Conservation (phyloP, 176 grass and related monocot genomes). For the Eragrostis nindensis region DNA sequence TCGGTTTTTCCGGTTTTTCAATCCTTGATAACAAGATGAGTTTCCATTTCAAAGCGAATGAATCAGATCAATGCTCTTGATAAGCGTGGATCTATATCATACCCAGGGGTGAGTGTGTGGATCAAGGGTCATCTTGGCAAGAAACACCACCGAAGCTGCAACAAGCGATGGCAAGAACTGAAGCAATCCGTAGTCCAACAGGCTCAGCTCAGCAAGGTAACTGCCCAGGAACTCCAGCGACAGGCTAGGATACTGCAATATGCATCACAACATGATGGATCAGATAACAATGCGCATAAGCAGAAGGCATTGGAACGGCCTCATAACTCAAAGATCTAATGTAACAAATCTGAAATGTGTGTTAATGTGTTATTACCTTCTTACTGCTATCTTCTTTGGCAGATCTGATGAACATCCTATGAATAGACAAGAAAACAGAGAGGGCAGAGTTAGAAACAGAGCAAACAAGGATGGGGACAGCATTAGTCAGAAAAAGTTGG, state of each 20-base stretch:
- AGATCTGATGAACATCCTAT: constrained; percentile 72
- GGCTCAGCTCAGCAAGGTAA: constrained; percentile 82
- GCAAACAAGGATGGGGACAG: not conserved
- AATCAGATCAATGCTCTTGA: not conserved
- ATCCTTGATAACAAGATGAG: constrained; percentile 41
- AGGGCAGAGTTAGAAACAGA: constrained; percentile 10
- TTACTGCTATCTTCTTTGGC: constrained; percentile 54
- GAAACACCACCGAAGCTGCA: constrained; percentile 76
- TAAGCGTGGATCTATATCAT: constrained; percentile 20
- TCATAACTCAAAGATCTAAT: not conserved
- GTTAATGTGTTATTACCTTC: constrained; percentile 43
- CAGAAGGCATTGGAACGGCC: not conserved
- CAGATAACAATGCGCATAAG: not conserved
- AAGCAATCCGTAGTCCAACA: constrained; percentile 74
- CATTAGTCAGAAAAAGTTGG: not conserved
- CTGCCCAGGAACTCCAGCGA: constrained; percentile 62
- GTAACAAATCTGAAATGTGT: not conserved
- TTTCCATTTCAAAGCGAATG: not conserved
- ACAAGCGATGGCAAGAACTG: constrained; percentile 79
- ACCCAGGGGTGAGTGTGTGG: constrained; percentile 81
- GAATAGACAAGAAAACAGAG: constrained; percentile 14
- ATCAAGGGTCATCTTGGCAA: constrained; percentile 76
- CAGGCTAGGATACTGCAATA: constrained; percentile 54
- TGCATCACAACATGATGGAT: constrained; percentile 11
- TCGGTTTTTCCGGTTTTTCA: no score